Evolutionary conservation across 805 yeast genomes (phyloP).

Genomic region (Candida sakaeoensis): DNA sequence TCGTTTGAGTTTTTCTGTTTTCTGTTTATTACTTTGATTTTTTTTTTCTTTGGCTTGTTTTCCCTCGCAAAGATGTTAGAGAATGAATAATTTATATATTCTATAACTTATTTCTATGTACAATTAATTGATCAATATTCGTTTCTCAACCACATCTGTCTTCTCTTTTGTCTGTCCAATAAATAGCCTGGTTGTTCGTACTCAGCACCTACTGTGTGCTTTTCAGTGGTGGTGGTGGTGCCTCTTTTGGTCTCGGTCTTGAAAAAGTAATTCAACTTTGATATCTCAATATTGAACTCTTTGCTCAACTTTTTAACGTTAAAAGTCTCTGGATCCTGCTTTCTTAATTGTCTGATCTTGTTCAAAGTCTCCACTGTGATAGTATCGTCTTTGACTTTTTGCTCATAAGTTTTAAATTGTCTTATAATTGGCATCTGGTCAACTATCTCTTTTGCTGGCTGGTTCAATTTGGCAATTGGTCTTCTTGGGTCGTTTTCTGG

Average conservation of each 20-base stretch:
- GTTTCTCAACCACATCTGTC: constrained; percentile 59
- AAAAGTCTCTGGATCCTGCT: constrained; percentile 56
- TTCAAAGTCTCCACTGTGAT: constrained; percentile 54
- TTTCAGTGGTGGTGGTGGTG: background rate
- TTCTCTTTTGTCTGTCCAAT: constrained; percentile 54
- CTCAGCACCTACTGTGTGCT: background rate
- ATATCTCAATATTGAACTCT: constrained; percentile 49
- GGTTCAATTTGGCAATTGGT: constrained; percentile 27
- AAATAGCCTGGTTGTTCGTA: constrained; percentile 1
- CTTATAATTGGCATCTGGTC: constrained; percentile 40
- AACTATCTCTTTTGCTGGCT: constrained; percentile 28
- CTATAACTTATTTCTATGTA: constrained; percentile 3
- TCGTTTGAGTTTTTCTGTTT: background rate
- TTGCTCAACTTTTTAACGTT: constrained; percentile 60
- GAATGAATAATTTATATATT: too few species aligned
- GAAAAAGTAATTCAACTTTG: constrained; percentile 7
- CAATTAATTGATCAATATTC: constrained; percentile 38
- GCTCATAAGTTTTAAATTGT: constrained; percentile 28
- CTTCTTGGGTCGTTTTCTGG: constrained; percentile 61
- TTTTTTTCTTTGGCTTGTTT: constrained; percentile 9
- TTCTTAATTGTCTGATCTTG: constrained; percentile 56
- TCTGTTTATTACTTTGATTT: background rate
- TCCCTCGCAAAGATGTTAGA: background rate
- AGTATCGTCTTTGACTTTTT: constrained; percentile 41
- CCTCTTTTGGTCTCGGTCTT: constrained; percentile 8